Percentiles rank a stretch among this genome's conserved stretches.
Conservation (phyloP, 148 eudicot genomes). For the Vaccinium myrtillus region DNA sequence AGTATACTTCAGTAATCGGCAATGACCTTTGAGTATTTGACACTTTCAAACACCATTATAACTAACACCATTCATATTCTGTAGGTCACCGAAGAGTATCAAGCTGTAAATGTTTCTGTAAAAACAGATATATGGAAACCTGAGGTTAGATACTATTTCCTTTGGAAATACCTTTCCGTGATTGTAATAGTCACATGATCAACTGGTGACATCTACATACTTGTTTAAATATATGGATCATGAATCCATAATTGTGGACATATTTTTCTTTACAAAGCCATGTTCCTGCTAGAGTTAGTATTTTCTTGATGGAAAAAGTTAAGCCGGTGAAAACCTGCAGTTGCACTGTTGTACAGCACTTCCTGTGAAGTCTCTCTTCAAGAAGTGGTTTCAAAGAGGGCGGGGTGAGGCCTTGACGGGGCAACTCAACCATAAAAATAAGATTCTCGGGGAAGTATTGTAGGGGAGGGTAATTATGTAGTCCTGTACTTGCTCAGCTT, state of each 20-base stretch:
- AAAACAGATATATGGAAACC: conserved; percentile 52
- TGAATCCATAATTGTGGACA: not conserved
- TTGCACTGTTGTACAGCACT: not conserved
- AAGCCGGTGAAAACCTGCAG: not conserved
- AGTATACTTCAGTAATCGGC: conserved; percentile 35
- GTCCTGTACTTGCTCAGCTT: not conserved
- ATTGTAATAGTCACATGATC: not conserved
- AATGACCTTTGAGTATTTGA: conserved; percentile 11
- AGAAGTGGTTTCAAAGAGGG: not conserved
- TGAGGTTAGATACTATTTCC: conserved; percentile 45
- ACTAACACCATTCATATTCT: conserved; percentile 12
- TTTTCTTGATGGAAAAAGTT: conserved; percentile 1
- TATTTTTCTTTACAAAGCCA: not conserved
- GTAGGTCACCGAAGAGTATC: conserved; percentile 76
- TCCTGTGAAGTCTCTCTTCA: conserved; percentile 11
- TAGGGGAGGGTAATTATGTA: not conserved
- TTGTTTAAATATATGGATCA: not conserved
- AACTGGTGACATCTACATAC: not conserved
- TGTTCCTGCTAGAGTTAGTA: not conserved
- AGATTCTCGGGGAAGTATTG: not conserved
- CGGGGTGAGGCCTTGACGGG: not conserved
- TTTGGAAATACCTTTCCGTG: not conserved
- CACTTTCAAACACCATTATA: not conserved
- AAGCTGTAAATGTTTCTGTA: conserved; percentile 80
- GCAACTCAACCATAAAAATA: not conserved